phyloP scores from a whole-genome alignment of 2,329 filamentous ascomycete genomes.

The Chrysoporthe cubensis region DNA sequence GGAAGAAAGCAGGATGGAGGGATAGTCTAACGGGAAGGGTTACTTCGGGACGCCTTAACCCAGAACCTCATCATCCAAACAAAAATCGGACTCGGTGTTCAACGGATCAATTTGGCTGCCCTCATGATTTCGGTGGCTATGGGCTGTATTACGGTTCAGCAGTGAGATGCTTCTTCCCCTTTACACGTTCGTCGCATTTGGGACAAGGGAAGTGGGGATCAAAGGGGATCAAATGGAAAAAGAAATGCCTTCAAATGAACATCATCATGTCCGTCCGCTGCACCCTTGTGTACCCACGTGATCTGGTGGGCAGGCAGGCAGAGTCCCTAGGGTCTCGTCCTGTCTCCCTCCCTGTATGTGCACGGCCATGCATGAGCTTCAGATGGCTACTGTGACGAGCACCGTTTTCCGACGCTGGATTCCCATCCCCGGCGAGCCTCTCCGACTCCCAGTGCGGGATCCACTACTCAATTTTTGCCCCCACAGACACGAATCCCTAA shows the following conservation, averaged over 20 bases:
- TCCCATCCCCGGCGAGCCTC: too few relatives aligned
- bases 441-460: too few relatives aligned
- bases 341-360: background rate
- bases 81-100: constrained; percentile 30
- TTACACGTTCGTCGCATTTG: constrained; percentile 27
- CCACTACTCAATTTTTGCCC: too few relatives aligned
- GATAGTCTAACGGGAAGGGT: constrained; percentile 20
- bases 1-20: constrained; percentile 13
- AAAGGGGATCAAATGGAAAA: constrained; percentile 25
- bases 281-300: background rate
- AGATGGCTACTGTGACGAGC: too few relatives aligned
- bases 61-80: constrained; percentile 21
- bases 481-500: too few relatives aligned
- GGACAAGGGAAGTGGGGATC: constrained; percentile 16
- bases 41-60: background rate
- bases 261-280: constrained; percentile 26
- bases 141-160: constrained; percentile 22
- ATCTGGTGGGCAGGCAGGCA: too few relatives aligned
- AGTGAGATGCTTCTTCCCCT: constrained; percentile 23
- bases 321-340: too few relatives aligned
- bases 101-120: constrained; percentile 28
- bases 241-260: constrained; percentile 29
- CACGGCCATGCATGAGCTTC: too few relatives aligned
- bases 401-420: too few relatives aligned
- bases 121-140: constrained; percentile 26